phyloP scores from a whole-genome alignment of 1,284 basidiomycete species.

The Limonomyces culmigenus region DNA sequence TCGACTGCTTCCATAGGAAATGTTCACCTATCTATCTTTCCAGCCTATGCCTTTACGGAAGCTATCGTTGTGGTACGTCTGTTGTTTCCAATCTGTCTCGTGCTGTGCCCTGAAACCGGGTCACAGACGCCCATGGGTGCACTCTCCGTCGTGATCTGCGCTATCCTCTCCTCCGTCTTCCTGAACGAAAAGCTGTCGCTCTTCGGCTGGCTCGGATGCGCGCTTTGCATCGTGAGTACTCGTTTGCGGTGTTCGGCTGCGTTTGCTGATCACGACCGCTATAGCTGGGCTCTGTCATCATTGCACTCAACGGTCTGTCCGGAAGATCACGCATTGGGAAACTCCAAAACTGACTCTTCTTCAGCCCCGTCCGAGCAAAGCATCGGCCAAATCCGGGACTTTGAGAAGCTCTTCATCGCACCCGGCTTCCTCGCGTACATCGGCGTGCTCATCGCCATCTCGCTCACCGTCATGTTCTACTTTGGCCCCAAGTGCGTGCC shows the following conservation, averaged over 20 bases:
- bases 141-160: constrained; percentile 90
- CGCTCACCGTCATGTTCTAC: constrained; percentile 59
- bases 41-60: constrained; percentile 81
- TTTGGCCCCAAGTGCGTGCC: constrained; percentile 51
- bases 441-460: constrained; percentile 39
- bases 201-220: constrained; percentile 89
- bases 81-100: no score
- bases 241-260: no score
- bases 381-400: constrained; percentile 66
- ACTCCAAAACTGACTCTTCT: constrained; percentile 2
- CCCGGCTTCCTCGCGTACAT: constrained; percentile 79
- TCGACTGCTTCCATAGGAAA: not conserved
- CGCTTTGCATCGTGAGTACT: constrained; percentile 59
- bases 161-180: constrained; percentile 85
- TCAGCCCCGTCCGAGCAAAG: constrained; percentile 70
- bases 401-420: constrained; percentile 72
- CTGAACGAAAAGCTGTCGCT: constrained; percentile 85
- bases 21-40: constrained; percentile 7
- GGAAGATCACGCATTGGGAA: constrained; percentile 2
- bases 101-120: no score
- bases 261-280: no score
- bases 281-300: constrained; percentile 75
- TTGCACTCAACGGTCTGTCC: constrained; percentile 51
- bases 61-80: constrained; percentile 68
- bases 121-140: constrained; percentile 85